phyloP scores from a whole-genome alignment of 225 moss, liverwort and hornwort species.

The Asterella californica region DNA sequence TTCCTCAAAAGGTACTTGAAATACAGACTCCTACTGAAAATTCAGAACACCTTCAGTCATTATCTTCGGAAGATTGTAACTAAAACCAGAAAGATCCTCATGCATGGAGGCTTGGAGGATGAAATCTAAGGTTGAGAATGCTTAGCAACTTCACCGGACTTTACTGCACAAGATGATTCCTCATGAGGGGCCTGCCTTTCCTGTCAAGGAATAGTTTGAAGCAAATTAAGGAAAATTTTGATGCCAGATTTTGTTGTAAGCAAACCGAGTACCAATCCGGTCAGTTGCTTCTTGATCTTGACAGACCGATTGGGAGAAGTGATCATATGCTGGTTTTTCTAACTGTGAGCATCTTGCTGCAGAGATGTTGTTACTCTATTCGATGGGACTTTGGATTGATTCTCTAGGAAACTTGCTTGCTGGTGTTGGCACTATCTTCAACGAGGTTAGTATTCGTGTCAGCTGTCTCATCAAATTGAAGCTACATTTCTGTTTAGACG shows the following conservation, averaged over 20 bases:
- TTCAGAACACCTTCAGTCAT: background rate
- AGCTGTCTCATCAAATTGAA: background rate
- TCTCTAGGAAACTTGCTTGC: conserved; percentile 57
- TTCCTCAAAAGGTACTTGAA: background rate
- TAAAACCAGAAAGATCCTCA: background rate
- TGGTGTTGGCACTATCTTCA: conserved; percentile 89
- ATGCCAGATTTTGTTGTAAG: no score
- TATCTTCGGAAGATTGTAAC: background rate
- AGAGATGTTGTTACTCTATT: conserved; percentile 89
- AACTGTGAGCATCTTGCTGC: background rate
- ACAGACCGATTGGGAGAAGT: background rate
- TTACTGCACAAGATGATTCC: background rate
- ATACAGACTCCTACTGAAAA: background rate
- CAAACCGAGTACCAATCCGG: background rate
- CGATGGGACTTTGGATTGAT: conserved; percentile 88
- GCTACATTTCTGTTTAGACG: background rate
- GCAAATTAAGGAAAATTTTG: background rate
- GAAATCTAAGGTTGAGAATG: background rate
- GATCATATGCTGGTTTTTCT: background rate
- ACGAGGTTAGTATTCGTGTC: conserved; percentile 52
- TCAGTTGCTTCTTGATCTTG: background rate
- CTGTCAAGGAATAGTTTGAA: background rate
- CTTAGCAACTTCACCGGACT: background rate
- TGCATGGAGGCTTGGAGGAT: background rate
- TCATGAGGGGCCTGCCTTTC: background rate